These are phyloP conservation scores for Leptographium wingfieldii DNA, from an alignment of 2,329 filamentous ascomycete genomes.

Conservation along the genomic window DNA sequence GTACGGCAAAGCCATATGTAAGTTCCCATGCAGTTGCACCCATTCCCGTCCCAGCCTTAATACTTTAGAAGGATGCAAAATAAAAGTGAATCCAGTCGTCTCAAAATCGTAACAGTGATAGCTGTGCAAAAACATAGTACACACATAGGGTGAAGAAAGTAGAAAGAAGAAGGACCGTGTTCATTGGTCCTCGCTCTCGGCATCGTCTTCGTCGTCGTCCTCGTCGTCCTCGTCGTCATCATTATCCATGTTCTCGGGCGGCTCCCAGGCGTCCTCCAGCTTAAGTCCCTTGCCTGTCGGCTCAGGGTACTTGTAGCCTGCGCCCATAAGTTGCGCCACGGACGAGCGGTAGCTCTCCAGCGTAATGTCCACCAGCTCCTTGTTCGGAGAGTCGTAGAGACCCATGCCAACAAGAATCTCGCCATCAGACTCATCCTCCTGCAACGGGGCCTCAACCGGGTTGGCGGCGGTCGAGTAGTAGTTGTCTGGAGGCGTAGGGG, in stretches of 20 bases:
- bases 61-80: background rate
- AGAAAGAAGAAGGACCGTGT: background rate
- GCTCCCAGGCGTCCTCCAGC: conserved; percentile 69
- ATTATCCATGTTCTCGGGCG: conserved; percentile 47
- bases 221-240: conserved; percentile 37
- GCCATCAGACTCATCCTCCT: conserved; percentile 42
- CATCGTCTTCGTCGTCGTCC: conserved; percentile 2
- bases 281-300: conserved; percentile 62
- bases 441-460: conserved; percentile 33
- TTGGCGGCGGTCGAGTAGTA: conserved; percentile 36
- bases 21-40: background rate
- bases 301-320: conserved; percentile 30
- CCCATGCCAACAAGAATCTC: conserved; percentile 75
- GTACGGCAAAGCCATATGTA: background rate
- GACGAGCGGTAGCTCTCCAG: conserved; percentile 42
- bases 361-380: conserved; percentile 33
- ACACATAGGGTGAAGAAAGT: background rate
- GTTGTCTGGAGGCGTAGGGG: conserved; percentile 44
- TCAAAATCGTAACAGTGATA: background rate
- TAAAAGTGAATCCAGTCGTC: background rate
- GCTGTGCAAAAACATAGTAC: background rate
- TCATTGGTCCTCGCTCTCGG: background rate
- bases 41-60: background rate
- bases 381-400: conserved; percentile 61
- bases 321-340: conserved; percentile 40